These are phyloP conservation scores for Botrytis paeoniae DNA, from an alignment of 2,329 filamentous ascomycete genomes.

Conservation along the genomic window DNA sequence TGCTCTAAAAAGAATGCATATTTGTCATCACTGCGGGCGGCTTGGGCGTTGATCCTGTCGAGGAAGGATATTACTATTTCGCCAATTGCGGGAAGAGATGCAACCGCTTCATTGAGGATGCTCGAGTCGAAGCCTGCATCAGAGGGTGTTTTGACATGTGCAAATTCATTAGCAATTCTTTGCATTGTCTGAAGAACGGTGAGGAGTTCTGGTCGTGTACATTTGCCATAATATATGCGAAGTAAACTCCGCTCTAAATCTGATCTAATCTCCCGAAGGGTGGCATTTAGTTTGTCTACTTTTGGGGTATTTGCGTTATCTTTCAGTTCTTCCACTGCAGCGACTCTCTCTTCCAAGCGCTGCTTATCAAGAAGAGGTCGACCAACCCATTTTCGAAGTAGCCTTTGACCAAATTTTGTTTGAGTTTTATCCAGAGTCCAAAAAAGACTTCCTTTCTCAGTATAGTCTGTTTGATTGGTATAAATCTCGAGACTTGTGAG, in stretches of 20 bases:
- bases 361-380: slow-evolving; percentile 76
- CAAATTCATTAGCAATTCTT: slow-evolving; percentile 73
- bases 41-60: slow-evolving; percentile 78
- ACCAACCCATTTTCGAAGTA: slow-evolving; percentile 93
- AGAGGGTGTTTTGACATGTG: slow-evolving; percentile 59
- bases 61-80: slow-evolving; percentile 71
- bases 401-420: slow-evolving; percentile 82
- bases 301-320: slow-evolving; percentile 61
- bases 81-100: slow-evolving; percentile 71
- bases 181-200: slow-evolving; percentile 83
- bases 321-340: slow-evolving; percentile 82
- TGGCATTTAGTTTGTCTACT: slow-evolving; percentile 69
- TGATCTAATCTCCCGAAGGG: slow-evolving; percentile 68
- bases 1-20: slow-evolving; percentile 89
- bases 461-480: slow-evolving; percentile 86
- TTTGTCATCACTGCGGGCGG: slow-evolving; percentile 85
- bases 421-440: slow-evolving; percentile 93
- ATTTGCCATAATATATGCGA: slow-evolving; percentile 96
- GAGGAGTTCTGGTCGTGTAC: slow-evolving; percentile 82
- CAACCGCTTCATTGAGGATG: slow-evolving; percentile 69
- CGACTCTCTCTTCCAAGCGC: slow-evolving; percentile 72
- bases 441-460: slow-evolving; percentile 82
- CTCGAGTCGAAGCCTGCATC: slow-evolving; percentile 71
- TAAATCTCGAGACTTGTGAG: slow-evolving; percentile 93
- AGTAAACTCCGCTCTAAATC: slow-evolving; percentile 93